phyloP scores from a whole-genome alignment of 2,329 filamentous ascomycete genomes.

The Neonectria faginata region DNA sequence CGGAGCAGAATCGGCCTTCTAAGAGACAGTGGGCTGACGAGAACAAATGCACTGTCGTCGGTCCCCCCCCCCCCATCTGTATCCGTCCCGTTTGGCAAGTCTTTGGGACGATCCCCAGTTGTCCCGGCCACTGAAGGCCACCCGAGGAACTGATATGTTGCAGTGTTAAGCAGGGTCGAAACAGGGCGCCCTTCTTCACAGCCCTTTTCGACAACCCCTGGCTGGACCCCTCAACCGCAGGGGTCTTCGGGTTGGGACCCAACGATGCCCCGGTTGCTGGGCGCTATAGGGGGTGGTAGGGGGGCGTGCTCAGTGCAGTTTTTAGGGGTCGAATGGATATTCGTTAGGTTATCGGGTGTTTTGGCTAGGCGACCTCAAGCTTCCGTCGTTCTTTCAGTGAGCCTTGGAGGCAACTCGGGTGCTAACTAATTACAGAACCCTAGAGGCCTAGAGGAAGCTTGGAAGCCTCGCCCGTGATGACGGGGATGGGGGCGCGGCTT shows the following conservation, averaged over 20 bases:
- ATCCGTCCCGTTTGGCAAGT: not conserved
- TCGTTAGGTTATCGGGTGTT: too few relatives aligned
- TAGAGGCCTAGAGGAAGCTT: too few relatives aligned
- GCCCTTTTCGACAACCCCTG: not conserved
- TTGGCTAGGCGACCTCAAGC: too few relatives aligned
- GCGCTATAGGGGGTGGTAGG: not conserved
- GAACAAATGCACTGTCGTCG: not conserved
- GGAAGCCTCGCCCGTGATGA: not conserved
- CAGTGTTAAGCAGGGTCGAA: not conserved
- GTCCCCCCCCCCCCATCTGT: not conserved
- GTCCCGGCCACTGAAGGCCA: not conserved
- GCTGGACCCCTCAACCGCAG: conserved; percentile 1
- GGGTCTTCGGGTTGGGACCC: not conserved
- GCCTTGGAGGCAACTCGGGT: too few relatives aligned
- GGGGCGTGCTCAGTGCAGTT: not conserved
- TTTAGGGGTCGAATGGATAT: not conserved
- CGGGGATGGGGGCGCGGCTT: not conserved
- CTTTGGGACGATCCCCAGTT: not conserved
- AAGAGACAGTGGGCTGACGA: not conserved
- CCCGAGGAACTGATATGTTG: not conserved
- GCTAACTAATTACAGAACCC: too few relatives aligned
- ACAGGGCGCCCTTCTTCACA: not conserved
- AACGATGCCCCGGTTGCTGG: not conserved
- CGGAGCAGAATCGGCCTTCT: not conserved
- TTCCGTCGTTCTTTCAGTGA: too few relatives aligned